Percentiles rank a stretch among this genome's conserved stretches.
Conservation (phyloP, 495 filamentous ascomycete genomes). For the Annulohypoxylon maeteangense region DNA sequence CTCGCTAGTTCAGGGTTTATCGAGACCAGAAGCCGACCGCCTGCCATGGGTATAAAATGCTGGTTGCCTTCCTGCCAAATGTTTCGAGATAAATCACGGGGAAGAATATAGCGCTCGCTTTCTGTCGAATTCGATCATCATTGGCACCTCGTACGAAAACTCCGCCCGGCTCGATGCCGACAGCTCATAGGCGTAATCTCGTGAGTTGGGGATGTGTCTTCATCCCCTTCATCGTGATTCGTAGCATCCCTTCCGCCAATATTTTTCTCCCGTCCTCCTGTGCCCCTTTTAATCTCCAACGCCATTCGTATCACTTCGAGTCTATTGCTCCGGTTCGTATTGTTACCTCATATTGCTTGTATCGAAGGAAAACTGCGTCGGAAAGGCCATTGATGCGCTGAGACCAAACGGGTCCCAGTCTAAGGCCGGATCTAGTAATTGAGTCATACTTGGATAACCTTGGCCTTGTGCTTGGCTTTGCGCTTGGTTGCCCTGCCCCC, state of each 20-base stretch:
- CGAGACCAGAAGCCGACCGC: conserved; percentile 28
- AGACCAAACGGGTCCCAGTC: conserved; percentile 92
- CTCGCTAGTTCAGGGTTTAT: conserved; percentile 11
- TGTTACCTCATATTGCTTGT: conserved; percentile 66
- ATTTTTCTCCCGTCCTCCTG: neutral
- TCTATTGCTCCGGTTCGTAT: neutral
- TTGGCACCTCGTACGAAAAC: neutral
- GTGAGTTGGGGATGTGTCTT: neutral
- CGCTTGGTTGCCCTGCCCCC: conserved; percentile 47
- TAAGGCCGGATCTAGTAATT: conserved; percentile 81
- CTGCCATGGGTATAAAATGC: conserved; percentile 37
- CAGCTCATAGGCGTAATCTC: conserved; percentile 4
- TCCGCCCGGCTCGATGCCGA: neutral
- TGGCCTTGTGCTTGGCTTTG: conserved; percentile 56
- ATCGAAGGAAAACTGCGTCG: conserved; percentile 87
- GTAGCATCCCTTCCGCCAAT: neutral
- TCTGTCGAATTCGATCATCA: conserved; percentile 9
- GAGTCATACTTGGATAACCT: conserved; percentile 68
- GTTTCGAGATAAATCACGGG: conserved; percentile 22
- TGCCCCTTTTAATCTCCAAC: neutral
- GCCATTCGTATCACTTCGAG: neutral
- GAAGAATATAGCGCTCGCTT: conserved; percentile 22
- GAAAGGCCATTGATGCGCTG: conserved; percentile 93
- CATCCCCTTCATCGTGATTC: conserved; percentile 2
- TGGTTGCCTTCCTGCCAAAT: conserved; percentile 28